These are phyloP conservation scores for Sclerotinia spermophila DNA, from an alignment of 2,329 filamentous ascomycete genomes.

Conservation along the genomic window DNA sequence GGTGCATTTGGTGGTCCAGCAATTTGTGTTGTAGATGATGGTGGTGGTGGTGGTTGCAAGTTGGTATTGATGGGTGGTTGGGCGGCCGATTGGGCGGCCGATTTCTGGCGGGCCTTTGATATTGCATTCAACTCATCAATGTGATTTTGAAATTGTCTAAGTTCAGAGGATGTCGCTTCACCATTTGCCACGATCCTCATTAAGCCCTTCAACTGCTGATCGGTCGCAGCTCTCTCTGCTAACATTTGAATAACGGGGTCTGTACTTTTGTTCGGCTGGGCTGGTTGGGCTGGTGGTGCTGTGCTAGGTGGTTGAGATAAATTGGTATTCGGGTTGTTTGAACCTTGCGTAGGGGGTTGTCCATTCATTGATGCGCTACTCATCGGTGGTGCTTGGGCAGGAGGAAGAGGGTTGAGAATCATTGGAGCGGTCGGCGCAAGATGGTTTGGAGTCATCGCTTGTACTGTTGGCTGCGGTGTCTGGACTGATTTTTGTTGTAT, in stretches of 20 bases:
- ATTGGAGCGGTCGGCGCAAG: neutral
- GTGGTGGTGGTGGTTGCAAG: conserved; percentile 23
- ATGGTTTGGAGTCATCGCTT: conserved; percentile 21
- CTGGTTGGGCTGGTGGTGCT: conserved; percentile 20
- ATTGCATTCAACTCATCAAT: conserved; percentile 72
- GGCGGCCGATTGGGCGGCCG: conserved; percentile 50
- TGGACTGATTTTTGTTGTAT: conserved; percentile 34
- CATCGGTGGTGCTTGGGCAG: neutral
- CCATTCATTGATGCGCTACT: neutral
- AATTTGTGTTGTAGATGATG: conserved; percentile 13
- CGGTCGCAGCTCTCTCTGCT: conserved; percentile 69
- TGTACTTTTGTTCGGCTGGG: conserved; percentile 39
- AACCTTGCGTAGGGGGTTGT: neutral
- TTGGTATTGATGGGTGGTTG: conserved; percentile 26
- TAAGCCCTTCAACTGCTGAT: conserved; percentile 65
- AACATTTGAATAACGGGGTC: conserved; percentile 80
- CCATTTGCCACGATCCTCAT: conserved; percentile 83
- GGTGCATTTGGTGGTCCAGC: conserved; percentile 23
- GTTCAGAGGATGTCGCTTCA: conserved; percentile 65
- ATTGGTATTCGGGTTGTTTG: conserved; percentile 8
- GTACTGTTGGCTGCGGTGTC: conserved; percentile 24
- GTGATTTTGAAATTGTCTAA: conserved; percentile 73
- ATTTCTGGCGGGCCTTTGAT: conserved; percentile 55
- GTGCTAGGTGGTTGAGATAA: conserved; percentile 10
- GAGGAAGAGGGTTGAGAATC: neutral